Conservation (phyloP, 768 basidiomycete species). For the Lactarius vividus region DNA sequence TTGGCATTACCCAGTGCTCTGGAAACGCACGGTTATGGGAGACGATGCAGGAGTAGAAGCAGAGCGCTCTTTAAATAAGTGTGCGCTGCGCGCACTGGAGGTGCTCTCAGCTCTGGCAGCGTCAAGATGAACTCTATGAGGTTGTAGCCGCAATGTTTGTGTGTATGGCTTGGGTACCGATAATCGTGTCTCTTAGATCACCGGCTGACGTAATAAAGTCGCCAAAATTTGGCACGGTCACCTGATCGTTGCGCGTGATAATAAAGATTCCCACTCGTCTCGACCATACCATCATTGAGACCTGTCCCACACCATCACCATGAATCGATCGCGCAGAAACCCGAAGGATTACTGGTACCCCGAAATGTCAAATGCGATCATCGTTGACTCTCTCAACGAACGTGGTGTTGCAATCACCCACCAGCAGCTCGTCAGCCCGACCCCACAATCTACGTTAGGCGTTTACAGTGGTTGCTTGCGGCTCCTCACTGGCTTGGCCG, state of each 20-base stretch:
- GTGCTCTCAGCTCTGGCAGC: too few relatives aligned
- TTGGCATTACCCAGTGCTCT: too few relatives aligned
- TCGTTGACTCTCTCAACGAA: conserved; percentile 58
- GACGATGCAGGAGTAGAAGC: too few relatives aligned
- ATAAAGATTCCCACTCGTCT: too few relatives aligned
- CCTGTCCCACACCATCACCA: not conserved
- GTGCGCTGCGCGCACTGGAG: too few relatives aligned
- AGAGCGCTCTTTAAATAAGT: too few relatives aligned
- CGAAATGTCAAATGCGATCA: conserved; percentile 60
- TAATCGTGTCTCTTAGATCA: too few relatives aligned
- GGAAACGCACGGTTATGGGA: too few relatives aligned
- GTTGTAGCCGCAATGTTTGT: too few relatives aligned
- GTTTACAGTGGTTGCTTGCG: conserved; percentile 72
- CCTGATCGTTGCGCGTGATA: not conserved
- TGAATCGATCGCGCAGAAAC: conserved; percentile 22
- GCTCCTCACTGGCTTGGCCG: conserved; percentile 63
- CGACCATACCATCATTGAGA: not conserved
- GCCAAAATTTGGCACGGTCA: not conserved
- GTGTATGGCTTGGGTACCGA: too few relatives aligned
- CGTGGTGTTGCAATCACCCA: conserved; percentile 68
- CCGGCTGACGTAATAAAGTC: too few relatives aligned
- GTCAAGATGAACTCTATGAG: too few relatives aligned
- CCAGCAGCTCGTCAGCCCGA: conserved; percentile 66
- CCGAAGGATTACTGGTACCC: conserved; percentile 55
- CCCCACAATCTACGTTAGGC: conserved; percentile 64